Evolutionary conservation across 495 filamentous ascomycete genomes (phyloP).

Genomic region (Bombardia bombarda): DNA sequence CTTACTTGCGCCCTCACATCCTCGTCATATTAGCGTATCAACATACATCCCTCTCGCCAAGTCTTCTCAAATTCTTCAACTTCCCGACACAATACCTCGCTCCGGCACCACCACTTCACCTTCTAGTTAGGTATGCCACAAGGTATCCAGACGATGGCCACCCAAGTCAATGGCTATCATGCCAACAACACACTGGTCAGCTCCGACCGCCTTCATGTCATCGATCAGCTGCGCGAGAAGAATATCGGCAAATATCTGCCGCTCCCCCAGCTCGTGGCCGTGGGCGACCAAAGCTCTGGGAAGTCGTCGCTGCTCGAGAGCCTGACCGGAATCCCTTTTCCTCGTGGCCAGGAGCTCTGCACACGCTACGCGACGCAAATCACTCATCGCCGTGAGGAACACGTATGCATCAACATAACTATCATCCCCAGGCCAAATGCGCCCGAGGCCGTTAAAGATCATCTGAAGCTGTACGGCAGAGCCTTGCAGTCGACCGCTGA

Average conservation of each 20-base stretch:
- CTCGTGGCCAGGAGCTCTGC: conserved; percentile 34
- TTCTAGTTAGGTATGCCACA: too few species aligned
- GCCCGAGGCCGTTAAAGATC: conserved; percentile 6
- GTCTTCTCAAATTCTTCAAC: too few species aligned
- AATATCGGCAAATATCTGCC: conserved; percentile 30
- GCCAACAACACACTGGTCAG: too few species aligned
- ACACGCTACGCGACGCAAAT: conserved; percentile 52
- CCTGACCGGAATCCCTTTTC: conserved; percentile 42
- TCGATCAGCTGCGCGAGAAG: conserved; percentile 32
- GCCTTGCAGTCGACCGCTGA: conserved; percentile 5
- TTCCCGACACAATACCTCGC: too few species aligned
- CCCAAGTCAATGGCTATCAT: too few species aligned
- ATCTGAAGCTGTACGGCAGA: conserved; percentile 9
- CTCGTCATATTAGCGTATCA: too few species aligned
- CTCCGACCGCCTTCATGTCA: conserved; percentile 18
- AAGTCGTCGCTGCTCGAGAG: conserved; percentile 43
- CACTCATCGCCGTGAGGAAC: conserved; percentile 27
- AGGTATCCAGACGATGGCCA: too few species aligned
- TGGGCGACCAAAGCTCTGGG: conserved; percentile 41
- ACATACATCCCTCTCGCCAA: too few species aligned
- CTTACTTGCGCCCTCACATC: too few species aligned
- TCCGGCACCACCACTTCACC: too few species aligned
- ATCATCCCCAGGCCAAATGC: conserved; percentile 35
- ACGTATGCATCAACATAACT: conserved; percentile 20
- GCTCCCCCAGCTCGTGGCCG: conserved; percentile 37